Conservation (phyloP, 495 filamentous ascomycete species). For the Trichoderma asperelloides region DNA sequence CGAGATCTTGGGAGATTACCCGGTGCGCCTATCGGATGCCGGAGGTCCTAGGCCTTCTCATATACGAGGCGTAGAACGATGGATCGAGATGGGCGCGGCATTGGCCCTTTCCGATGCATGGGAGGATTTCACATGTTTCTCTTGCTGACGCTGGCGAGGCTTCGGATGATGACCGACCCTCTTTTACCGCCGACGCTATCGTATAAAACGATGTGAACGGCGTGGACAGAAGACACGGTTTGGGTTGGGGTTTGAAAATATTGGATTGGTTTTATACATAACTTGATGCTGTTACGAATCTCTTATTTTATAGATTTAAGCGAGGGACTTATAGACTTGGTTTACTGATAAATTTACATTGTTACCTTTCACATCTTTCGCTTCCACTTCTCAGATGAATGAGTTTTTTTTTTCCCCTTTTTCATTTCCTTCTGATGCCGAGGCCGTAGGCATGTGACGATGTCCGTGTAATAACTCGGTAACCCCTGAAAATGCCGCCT, state of each 20-base stretch:
- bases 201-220: too few relatives aligned
- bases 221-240: background rate
- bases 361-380: background rate
- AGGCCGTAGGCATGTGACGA: too few relatives aligned
- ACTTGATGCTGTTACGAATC: constrained; percentile 7
- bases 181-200: background rate
- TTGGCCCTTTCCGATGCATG: too few relatives aligned
- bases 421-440: too few relatives aligned
- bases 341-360: too few relatives aligned
- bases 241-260: background rate
- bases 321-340: background rate
- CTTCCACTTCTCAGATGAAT: background rate
- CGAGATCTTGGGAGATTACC: background rate
- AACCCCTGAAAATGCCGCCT: too few relatives aligned
- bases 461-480: too few relatives aligned
- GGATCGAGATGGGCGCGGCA: background rate
- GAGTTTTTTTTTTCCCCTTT: too few relatives aligned
- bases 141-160: background rate
- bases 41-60: background rate
- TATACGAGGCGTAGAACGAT: background rate
- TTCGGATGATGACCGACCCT: background rate
- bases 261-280: background rate
- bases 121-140: background rate
- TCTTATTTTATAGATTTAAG: background rate
- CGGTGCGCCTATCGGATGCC: background rate